Evolutionary conservation across 495 filamentous ascomycete genomes (phyloP), one percentile per base, ranked within the genome.

Genomic region (Bombardia bombarda): DNA sequence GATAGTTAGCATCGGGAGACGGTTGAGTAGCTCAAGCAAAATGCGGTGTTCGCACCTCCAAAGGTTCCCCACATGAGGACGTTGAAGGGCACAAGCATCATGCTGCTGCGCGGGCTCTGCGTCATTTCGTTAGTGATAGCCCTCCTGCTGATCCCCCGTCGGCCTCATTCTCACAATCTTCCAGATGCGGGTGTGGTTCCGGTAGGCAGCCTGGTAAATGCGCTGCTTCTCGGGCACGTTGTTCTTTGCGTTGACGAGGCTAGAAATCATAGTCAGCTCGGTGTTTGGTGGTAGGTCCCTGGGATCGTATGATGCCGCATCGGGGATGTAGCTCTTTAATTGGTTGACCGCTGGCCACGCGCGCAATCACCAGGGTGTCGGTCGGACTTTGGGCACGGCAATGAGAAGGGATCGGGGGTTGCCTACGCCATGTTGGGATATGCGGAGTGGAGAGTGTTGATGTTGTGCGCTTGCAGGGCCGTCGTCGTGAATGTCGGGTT

Each of bases 151-250:
- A 30, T 14, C 20, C 8, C 33, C 31, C 26, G n/a, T 18, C 34
- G 7, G 20, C 14, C n/a, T 30, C 13, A 24, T 9, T 78, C 84
- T 68, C 64, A 94, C 89, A 72, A 93, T 88, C 63, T 76, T 77
- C 88, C 88, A 95, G 65, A 88, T 70, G 61, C 89, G 80, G 53
- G 80, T 70, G 58, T 87, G 69, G 38, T 61, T 51, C 18, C 58
- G 81, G 65, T 86, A 84, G 54, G 90, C 79, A 37, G 74, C 69
- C 70, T 94, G 88, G 73, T 87, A 90, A 33, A 83, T 66, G 50
- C 79, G 73, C 75, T 95, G 89, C 68, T 87, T 84, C 62, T 83
- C 65, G 25, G 81, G 86, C 57, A 95, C 89, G 62, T 79, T 79
- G 79, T 95, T 95, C 62, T 79, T 74, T 64, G 84, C 84, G 79